phyloP scores from a whole-genome alignment of 2,329 filamentous ascomycete species.

The Neurospora crassa region DNA sequence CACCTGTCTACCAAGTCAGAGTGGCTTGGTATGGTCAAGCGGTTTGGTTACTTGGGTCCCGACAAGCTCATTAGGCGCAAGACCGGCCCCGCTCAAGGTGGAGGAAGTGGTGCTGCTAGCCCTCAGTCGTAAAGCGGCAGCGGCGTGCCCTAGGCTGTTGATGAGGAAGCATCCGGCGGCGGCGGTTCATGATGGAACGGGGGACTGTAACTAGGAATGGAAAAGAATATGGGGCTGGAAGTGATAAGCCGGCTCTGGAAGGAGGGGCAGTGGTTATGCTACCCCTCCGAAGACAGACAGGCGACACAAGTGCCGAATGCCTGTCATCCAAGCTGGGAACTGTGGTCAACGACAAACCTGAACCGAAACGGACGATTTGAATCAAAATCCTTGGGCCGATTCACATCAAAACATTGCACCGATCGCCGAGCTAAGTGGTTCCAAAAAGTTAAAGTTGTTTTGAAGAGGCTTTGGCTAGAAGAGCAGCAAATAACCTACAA shows the following conservation, averaged over 20 bases:
- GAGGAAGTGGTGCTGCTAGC: neutral
- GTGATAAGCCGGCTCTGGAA: neutral
- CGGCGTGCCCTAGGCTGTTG: neutral
- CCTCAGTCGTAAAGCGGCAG: neutral
- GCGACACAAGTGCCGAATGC: neutral
- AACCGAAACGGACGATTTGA: neutral
- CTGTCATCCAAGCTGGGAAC: neutral
- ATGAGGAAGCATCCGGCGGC: too few species aligned
- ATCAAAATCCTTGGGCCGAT: neutral
- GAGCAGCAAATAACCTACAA: neutral
- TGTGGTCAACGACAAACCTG: neutral
- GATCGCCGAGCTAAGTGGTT: neutral
- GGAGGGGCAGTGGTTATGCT: neutral
- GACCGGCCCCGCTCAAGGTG: neutral
- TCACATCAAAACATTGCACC: neutral
- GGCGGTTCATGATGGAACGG: too few species aligned
- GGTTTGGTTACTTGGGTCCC: slow-evolving; percentile 40
- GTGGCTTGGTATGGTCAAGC: slow-evolving; percentile 51
- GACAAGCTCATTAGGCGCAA: slow-evolving; percentile 41
- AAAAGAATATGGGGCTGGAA: neutral
- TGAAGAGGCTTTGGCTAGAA: neutral
- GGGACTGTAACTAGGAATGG: neutral
- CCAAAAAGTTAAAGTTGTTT: neutral
- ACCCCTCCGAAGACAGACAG: neutral
- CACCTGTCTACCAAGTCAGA: slow-evolving; percentile 33